Percentiles rank a stretch among this genome's conserved stretches.
phyloP scores from a whole-genome alignment of 129 eudicot genomes.

The Smallanthus sonchifolius region DNA sequence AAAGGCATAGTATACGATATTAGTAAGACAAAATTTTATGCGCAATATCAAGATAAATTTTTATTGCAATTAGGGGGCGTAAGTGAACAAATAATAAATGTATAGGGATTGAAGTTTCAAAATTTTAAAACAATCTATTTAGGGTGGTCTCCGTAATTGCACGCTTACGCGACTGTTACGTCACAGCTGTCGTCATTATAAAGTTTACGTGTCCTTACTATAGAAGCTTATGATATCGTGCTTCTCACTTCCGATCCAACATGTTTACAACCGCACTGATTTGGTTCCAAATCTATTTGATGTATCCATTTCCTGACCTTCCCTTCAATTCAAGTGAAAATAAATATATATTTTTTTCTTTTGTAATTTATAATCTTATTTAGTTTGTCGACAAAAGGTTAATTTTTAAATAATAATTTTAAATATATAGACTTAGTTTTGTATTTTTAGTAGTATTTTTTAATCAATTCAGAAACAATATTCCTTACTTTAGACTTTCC shows the following conservation, averaged over 20 bases:
- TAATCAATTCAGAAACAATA: background rate
- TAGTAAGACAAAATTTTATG: too few species aligned
- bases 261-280: constrained; percentile 2
- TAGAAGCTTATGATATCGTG: constrained; percentile 20
- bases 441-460: background rate
- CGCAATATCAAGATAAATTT: too few species aligned
- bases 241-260: constrained; percentile 23
- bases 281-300: constrained; percentile 24
- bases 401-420: too few species aligned
- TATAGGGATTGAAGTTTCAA: background rate
- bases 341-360: background rate
- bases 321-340: constrained; percentile 6
- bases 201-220: constrained; percentile 44
- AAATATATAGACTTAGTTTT: background rate
- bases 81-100: background rate
- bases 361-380: background rate
- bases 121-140: background rate
- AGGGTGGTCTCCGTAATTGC: constrained; percentile 33
- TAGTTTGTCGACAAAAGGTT: too few species aligned
- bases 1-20: too few species aligned
- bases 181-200: constrained; percentile 67
- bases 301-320: constrained; percentile 5
- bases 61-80: background rate
- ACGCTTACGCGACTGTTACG: constrained; percentile 54
- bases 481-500: background rate